Percentiles rank a stretch among this genome's conserved stretches.
phyloP scores from a whole-genome alignment of 1,284 basidiomycete species.

The Ustilago xerochloae region DNA sequence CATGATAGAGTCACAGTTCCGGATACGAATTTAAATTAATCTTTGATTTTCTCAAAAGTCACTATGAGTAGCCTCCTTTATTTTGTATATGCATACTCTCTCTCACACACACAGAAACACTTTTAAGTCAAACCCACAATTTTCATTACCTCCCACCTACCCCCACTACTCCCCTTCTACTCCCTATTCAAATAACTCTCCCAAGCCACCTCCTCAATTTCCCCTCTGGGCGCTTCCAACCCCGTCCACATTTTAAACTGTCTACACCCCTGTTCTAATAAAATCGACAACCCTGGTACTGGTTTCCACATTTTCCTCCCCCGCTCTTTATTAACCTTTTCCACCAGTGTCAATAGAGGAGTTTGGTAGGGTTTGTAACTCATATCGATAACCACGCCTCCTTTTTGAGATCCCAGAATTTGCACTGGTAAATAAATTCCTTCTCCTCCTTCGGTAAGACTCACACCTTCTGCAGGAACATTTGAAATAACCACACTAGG shows the following conservation, averaged over 20 bases:
- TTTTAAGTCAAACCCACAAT: too few relatives aligned
- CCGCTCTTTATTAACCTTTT: constrained; percentile 24
- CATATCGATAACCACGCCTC: constrained; percentile 68
- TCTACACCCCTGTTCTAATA: constrained; percentile 65
- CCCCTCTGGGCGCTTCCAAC: constrained; percentile 49
- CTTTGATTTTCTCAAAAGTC: too few relatives aligned
- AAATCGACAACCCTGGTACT: constrained; percentile 60
- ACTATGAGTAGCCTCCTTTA: too few relatives aligned
- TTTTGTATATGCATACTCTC: too few relatives aligned
- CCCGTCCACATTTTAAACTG: constrained; percentile 66
- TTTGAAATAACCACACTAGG: constrained; percentile 61
- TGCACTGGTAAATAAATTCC: constrained; percentile 49
- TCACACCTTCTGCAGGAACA: constrained; percentile 60
- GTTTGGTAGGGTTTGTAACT: constrained; percentile 65
- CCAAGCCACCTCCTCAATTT: constrained; percentile 56
- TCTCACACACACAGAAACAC: too few relatives aligned
- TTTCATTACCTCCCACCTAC: too few relatives aligned
- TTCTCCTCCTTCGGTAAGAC: constrained; percentile 16
- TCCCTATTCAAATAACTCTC: too few relatives aligned
- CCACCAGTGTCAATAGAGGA: constrained; percentile 52
- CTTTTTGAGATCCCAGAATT: constrained; percentile 46
- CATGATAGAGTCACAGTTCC: too few relatives aligned
- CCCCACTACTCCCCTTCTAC: too few relatives aligned
- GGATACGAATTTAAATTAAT: too few relatives aligned
- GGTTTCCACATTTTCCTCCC: constrained; percentile 50